phyloP scores from a whole-genome alignment of 768 basidiomycete species.

The Galerina sulciceps region DNA sequence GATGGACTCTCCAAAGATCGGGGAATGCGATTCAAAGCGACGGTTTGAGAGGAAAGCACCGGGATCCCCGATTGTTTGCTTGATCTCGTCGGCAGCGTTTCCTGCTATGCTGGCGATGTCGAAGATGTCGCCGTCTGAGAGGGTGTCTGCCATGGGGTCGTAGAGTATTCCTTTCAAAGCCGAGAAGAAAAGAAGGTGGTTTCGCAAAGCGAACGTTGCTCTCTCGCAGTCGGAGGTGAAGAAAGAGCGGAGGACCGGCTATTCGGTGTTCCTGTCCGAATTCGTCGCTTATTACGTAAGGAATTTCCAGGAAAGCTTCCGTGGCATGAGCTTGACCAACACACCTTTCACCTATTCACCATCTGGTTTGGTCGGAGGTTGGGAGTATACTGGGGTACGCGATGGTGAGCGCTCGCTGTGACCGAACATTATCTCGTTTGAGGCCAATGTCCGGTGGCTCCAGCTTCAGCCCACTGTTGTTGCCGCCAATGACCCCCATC shows the following conservation, averaged over 20 bases:
- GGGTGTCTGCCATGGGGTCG: slow-evolving; percentile 8
- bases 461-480: background rate
- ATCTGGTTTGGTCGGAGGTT: background rate
- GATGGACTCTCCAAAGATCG: slow-evolving; percentile 24
- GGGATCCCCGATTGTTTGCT: slow-evolving; percentile 24
- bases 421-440: background rate
- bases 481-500: background rate
- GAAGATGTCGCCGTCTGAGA: slow-evolving; percentile 1
- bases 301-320: background rate
- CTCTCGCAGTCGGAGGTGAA: too few species aligned
- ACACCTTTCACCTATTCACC: background rate
- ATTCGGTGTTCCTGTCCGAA: too few species aligned
- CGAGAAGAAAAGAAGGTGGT: background rate
- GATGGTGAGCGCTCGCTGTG: slow-evolving; percentile 4
- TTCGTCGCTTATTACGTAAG: too few species aligned
- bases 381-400: background rate
- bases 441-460: background rate
- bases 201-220: background rate
- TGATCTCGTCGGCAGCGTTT: slow-evolving; percentile 34
- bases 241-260: too few species aligned
- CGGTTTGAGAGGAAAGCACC: slow-evolving; percentile 15
- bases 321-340: background rate
- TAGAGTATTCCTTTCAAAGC: background rate
- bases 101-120: slow-evolving; percentile 29
- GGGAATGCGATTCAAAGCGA: background rate